phyloP scores from a whole-genome alignment of 179 eudicot species.

The Gypsophila paniculata region DNA sequence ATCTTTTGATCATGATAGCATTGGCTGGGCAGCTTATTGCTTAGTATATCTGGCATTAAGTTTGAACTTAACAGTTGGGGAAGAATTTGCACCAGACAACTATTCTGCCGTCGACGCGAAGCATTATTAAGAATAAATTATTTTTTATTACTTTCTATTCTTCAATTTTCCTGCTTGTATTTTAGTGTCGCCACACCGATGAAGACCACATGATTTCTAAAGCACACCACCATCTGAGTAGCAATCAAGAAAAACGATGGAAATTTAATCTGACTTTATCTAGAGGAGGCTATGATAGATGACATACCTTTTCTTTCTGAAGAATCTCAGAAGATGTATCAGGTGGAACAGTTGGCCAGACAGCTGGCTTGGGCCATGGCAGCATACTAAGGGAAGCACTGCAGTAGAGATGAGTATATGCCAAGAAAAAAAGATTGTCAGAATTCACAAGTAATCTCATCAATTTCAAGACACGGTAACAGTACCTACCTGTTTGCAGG shows the following conservation, averaged over 20 bases:
- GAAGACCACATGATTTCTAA: constrained; percentile 5
- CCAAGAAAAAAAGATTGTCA: constrained; percentile 4
- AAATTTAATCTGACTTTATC: too few species aligned
- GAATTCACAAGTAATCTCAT: constrained; percentile 12
- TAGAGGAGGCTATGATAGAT: constrained; percentile 8
- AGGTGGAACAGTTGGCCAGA: constrained; percentile 89
- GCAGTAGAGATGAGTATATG: constrained; percentile 22
- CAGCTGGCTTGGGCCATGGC: constrained; percentile 97
- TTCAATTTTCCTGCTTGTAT: neutral
- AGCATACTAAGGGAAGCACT: constrained; percentile 94
- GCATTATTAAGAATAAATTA: neutral
- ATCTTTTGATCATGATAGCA: too few species aligned
- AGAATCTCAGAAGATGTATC: constrained; percentile 82
- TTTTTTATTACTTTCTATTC: neutral
- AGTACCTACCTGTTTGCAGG: constrained; percentile 78
- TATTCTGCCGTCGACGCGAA: neutral
- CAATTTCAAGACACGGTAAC: constrained; percentile 9
- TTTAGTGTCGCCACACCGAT: neutral
- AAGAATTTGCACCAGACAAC: neutral
- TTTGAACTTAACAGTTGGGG: neutral
- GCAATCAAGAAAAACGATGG: too few species aligned
- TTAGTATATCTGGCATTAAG: neutral
- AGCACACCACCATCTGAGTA: neutral
- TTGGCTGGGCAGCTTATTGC: too few species aligned
- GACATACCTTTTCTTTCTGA: constrained; percentile 78